Base-by-base conservation (phyloP, 2,329 filamentous ascomycete species). In the Falciphora oryzae region DNA sequence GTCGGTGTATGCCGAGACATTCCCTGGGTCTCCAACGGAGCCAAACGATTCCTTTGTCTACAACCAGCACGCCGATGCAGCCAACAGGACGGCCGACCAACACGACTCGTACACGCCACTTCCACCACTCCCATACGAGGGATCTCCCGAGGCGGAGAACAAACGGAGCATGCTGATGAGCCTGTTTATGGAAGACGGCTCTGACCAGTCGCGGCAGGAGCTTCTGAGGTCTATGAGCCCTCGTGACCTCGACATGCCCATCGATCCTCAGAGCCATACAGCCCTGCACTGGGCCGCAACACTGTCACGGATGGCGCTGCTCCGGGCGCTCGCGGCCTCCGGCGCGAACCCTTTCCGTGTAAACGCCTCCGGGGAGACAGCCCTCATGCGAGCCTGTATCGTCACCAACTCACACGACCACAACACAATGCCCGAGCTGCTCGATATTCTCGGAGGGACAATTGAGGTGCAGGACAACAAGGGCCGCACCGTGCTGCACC, bases 211-310 rank as follows among this genome's bases (percentile, higher is more conserved):
- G 1, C 88, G 89, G 65, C 89, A 94, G 71, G 90, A 93, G 14
- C 89, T 91, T 56, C 85, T 99, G 56, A 82, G 88, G 61, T 88
- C 87, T 13, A 83, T 97, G 65, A 89, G 87, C 1, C 87, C 91
- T 0, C 80, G 89, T 56, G 94, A 99, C 69, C 84, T 98, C 28
- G 95, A 99, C 72, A 89, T 95, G 74, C 94, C 86, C 1, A 92
- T 99, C 65, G 95, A 99, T 72, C 85, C 89, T 31, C 92, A 92
- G 66, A 89, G 89, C 50, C 92, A 98, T 72, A 98, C 93, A 25
- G 93, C 93, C 3, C 81, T 99, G 57, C 94, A 98, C 73, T 99
- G 95, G 95, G 95, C 95, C 2, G 93, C 95, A 6, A 97, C 95
- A 5, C 82, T 99, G 60, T 93, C 93, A 3, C 89, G 94, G 22